phyloP scores from a whole-genome alignment of 805 yeast species.

The Metschnikowia kunwiensis region DNA sequence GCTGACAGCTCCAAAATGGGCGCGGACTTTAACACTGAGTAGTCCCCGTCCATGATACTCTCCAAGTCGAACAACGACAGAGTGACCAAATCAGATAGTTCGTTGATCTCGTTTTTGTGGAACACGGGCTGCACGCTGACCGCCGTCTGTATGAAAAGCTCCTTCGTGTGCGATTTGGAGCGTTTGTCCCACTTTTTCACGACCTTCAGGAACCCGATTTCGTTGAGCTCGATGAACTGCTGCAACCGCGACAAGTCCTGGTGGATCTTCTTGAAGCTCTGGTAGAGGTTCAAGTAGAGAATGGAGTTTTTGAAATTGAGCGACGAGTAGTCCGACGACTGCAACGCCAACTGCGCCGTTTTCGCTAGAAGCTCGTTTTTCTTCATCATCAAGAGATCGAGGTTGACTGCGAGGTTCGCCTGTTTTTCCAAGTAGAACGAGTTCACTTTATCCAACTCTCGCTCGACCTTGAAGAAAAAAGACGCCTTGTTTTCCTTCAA shows the following conservation, averaged over 20 bases:
- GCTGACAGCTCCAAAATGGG: slow-evolving; percentile 4
- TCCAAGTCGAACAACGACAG: slow-evolving; percentile 71
- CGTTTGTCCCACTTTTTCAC: slow-evolving; percentile 98
- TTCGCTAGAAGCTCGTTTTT: slow-evolving; percentile 49
- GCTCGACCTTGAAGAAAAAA: slow-evolving; percentile 82
- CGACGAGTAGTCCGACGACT: slow-evolving; percentile 12
- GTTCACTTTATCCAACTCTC: slow-evolving; percentile 94
- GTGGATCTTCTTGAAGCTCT: slow-evolving; percentile 84
- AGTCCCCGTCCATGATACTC: slow-evolving; percentile 48
- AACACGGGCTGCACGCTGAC: slow-evolving; percentile 96
- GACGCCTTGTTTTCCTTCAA: slow-evolving; percentile 89
- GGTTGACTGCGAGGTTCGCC: slow-evolving; percentile 74
- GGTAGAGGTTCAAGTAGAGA: slow-evolving; percentile 76
- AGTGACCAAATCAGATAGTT: slow-evolving; percentile 73
- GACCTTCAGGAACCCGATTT: slow-evolving; percentile 93
- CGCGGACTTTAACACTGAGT: slow-evolving; percentile 27
- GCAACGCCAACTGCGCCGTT: slow-evolving; percentile 16
- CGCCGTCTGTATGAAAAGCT: slow-evolving; percentile 84
- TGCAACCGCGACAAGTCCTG: slow-evolving; percentile 85
- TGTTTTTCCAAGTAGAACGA: slow-evolving; percentile 89
- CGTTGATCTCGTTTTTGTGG: slow-evolving; percentile 82
- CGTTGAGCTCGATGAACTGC: slow-evolving; percentile 91
- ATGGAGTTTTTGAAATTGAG: slow-evolving; percentile 61
- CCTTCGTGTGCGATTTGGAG: slow-evolving; percentile 91
- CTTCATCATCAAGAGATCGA: slow-evolving; percentile 73